Percentiles rank a stretch among this genome's conserved stretches.
Conservation (phyloP, 768 basidiomycete genomes). For the Pleurotus citrinopileatus region DNA sequence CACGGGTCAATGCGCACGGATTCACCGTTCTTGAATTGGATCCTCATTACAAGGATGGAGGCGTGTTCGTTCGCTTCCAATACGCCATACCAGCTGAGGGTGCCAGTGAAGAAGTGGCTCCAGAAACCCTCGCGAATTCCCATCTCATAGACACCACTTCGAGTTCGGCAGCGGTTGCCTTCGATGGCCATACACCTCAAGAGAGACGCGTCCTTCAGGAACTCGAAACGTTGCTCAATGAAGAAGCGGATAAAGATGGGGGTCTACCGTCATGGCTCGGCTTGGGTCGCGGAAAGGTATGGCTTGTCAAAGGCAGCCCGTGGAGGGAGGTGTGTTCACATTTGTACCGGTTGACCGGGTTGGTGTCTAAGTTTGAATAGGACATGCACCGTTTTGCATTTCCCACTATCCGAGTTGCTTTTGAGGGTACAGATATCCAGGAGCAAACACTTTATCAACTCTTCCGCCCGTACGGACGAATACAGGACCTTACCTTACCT, state of each 20-base stretch:
- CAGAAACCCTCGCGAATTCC: background rate
- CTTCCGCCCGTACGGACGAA: constrained; percentile 84
- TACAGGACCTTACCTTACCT: constrained; percentile 63
- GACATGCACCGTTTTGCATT: constrained; percentile 86
- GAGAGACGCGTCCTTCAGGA: constrained; percentile 30
- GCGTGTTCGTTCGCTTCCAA: constrained; percentile 75
- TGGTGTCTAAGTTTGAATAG: constrained; percentile 31
- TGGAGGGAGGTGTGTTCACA: constrained; percentile 69
- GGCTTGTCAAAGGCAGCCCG: constrained; percentile 75
- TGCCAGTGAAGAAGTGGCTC: constrained; percentile 28
- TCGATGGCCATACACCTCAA: constrained; percentile 2
- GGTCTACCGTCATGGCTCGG: constrained; percentile 67
- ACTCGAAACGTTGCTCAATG: constrained; percentile 48
- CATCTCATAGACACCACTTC: background rate
- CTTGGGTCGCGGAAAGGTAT: constrained; percentile 46
- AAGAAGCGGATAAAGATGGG: constrained; percentile 43
- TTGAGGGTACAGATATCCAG: constrained; percentile 85
- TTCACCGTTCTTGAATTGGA: constrained; percentile 66
- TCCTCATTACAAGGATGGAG: constrained; percentile 77
- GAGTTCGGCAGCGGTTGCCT: background rate
- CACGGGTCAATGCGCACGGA: constrained; percentile 46
- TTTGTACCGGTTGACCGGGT: background rate
- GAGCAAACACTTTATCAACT: constrained; percentile 79
- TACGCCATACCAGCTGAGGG: constrained; percentile 30
- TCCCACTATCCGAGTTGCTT: constrained; percentile 67